A percentile compares a stretch with the other conserved stretches of the same genome.
These are phyloP conservation scores for Rubus idaeus DNA, from an alignment of 306 rosid genomes.

Conservation along the genomic window DNA sequence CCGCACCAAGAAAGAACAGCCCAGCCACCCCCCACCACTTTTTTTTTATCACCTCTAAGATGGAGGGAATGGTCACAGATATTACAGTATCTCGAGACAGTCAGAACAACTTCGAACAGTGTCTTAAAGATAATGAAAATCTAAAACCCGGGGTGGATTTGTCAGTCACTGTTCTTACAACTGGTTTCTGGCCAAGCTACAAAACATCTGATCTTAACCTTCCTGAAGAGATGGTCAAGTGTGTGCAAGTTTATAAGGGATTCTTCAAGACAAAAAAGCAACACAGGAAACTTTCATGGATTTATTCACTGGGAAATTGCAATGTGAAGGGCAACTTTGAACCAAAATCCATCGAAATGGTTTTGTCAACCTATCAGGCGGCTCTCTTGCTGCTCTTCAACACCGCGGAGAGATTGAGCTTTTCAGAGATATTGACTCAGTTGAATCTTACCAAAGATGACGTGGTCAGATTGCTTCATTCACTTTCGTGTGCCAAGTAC, in stretches of 20 bases:
- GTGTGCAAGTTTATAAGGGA: conserved; percentile 37
- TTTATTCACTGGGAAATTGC: conserved; percentile 41
- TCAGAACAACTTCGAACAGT: conserved; percentile 34
- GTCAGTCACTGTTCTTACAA: conserved; percentile 43
- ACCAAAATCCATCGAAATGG: conserved; percentile 34
- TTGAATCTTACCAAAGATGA: conserved; percentile 64
- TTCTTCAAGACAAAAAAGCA: conserved; percentile 34
- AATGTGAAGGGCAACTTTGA: conserved; percentile 40
- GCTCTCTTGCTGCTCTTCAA: conserved; percentile 51
- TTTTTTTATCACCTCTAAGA: conserved; percentile 48
- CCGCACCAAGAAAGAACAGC: too few species aligned
- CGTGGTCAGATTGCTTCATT: conserved; percentile 62
- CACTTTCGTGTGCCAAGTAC: conserved; percentile 73
- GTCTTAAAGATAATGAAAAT: conserved; percentile 20
- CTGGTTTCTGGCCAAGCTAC: conserved; percentile 49
- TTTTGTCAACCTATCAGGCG: conserved; percentile 47
- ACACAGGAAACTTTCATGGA: conserved; percentile 48
- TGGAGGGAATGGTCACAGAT: conserved; percentile 52
- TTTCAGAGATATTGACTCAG: conserved; percentile 65
- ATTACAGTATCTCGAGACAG: conserved; percentile 36
- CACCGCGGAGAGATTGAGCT: conserved; percentile 47
- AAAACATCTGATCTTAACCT: conserved; percentile 44
- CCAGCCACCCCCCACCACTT: too few species aligned
- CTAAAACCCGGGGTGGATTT: conserved; percentile 40
- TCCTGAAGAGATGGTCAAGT: conserved; percentile 48